Conservation (phyloP, 2,329 filamentous ascomycete genomes). For the Trichoderma koningii region DNA sequence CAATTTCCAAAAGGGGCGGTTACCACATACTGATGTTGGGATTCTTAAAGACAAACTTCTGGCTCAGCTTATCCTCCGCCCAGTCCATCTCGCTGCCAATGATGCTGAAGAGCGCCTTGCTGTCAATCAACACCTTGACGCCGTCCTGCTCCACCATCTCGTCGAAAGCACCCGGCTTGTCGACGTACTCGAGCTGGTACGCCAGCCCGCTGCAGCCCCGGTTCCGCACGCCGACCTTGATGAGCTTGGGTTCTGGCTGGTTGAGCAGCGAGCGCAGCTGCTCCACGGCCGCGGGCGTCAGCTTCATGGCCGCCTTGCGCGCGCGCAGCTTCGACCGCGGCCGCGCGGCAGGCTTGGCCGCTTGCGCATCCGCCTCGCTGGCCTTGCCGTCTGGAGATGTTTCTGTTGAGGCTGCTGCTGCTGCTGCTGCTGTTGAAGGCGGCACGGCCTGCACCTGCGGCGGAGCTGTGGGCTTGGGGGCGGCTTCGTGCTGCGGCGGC, state of each 20-base stretch:
- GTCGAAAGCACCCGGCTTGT: conserved; percentile 84
- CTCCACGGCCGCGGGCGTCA: conserved; percentile 77
- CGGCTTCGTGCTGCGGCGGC: conserved; percentile 37
- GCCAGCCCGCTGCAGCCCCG: conserved; percentile 90
- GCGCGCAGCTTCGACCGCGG: conserved; percentile 51
- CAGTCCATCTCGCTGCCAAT: conserved; percentile 99
- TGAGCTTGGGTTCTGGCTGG: conserved; percentile 86
- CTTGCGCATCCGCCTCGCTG: conserved; percentile 67
- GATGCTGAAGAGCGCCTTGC: conserved; percentile 95
- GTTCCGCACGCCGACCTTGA: conserved; percentile 92
- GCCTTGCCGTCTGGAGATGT: conserved; percentile 37
- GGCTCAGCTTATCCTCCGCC: conserved; percentile 91
- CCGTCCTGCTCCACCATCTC: conserved; percentile 95
- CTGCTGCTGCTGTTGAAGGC: conserved; percentile 27
- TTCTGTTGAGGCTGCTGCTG: conserved; percentile 25
- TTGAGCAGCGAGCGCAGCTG: conserved; percentile 77
- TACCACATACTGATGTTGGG: conserved; percentile 92
- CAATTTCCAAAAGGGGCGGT: too few relatives aligned
- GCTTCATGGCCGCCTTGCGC: conserved; percentile 86
- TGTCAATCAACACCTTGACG: conserved; percentile 93
- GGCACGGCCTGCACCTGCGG: conserved; percentile 26
- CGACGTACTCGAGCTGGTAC: conserved; percentile 93
- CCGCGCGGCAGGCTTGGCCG: conserved; percentile 52
- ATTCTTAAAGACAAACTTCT: conserved; percentile 92
- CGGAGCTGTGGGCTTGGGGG: conserved; percentile 28